Base-by-base conservation (phyloP, 768 basidiomycete genomes). In the Lentinula detonsa region DNA sequence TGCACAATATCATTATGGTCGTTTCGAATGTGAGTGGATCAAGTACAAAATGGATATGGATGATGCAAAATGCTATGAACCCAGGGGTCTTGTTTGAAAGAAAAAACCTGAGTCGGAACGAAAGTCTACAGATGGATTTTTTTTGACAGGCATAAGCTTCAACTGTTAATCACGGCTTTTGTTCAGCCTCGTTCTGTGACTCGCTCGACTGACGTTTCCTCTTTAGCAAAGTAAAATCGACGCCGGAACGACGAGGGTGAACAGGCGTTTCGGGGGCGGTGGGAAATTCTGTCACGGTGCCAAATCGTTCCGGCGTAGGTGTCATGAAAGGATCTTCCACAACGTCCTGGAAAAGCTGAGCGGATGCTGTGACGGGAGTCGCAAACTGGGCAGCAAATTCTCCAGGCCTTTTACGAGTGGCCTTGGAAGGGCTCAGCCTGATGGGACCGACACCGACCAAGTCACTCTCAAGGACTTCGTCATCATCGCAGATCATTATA, bases 401-500 rank as follows among this genome's bases (percentile, higher is more conserved):
- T 39, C 23, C 55, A 56, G 13, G 23, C 28, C 28, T 28, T 11
- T 40, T 1, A 11, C 39, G 50, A 16, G 11, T 13, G 21, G 21
- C 5, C 33, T 42, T 39, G 1, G 53, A 39, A 21, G 55, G 55
- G 23, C 55, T 56, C 21, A 56, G 23, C n/a, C 42, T 40, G 39
- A 56, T 42, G 13, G 55, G 18, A 18, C 55, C 55, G 5, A 40
- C 40, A 28, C 55, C 55, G 10, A 56, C 5, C 39, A 56, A 33
- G 40, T 56, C 55, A 40, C 55, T 56, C 40, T 56, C 55, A n/a
- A 56, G 5, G 33, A 56, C 40, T 40, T 56, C 55, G 5, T 56
- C 55, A 21, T 35, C 40, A 43, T 40, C 40, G 21, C 13, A 10
- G 13, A 56, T 43, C 37, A 56, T 28, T 10, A 21, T 42, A 56